Evolutionary conservation across 192 early-diverging fungal genomes (phyloP).

Genomic region (Coemansia sp.): DNA sequence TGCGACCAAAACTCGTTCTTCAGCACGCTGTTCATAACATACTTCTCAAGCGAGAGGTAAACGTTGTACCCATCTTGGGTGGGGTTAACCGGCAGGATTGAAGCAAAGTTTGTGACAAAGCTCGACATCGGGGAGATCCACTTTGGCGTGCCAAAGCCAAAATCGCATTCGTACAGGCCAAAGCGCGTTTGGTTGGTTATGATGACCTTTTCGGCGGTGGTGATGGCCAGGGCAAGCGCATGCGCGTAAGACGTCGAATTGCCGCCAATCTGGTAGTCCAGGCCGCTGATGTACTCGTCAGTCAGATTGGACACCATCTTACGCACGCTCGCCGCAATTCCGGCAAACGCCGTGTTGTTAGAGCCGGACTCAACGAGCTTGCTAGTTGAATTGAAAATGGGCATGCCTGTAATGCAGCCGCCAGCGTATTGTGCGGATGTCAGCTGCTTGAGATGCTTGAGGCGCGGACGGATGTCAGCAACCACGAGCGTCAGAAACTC

Average conservation of each 20-base stretch:
- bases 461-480: slow-evolving; percentile 15
- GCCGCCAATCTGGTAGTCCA: neutral
- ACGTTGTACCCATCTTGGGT: slow-evolving; percentile 9
- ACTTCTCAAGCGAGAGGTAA: slow-evolving; percentile 7
- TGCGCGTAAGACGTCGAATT: slow-evolving; percentile 5
- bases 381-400: neutral
- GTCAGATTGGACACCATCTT: neutral
- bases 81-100: slow-evolving; percentile 3
- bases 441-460: neutral
- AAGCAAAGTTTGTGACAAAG: slow-evolving; percentile 7
- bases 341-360: neutral
- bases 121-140: slow-evolving; percentile 13
- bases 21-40: slow-evolving; percentile 10
- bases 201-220: neutral
- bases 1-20: slow-evolving; percentile 6
- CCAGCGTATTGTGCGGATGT: slow-evolving; percentile 1
- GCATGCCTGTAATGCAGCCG: slow-evolving; percentile 6
- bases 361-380: neutral
- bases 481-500: slow-evolving; percentile 5
- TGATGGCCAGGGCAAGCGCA: slow-evolving; percentile 2
- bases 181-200: slow-evolving; percentile 27
- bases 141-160: slow-evolving; percentile 19
- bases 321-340: neutral
- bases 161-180: slow-evolving; percentile 14
- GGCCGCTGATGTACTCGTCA: neutral